Conservation (phyloP, 176 grass and related monocot species). For the Bothriochloa decipiens region DNA sequence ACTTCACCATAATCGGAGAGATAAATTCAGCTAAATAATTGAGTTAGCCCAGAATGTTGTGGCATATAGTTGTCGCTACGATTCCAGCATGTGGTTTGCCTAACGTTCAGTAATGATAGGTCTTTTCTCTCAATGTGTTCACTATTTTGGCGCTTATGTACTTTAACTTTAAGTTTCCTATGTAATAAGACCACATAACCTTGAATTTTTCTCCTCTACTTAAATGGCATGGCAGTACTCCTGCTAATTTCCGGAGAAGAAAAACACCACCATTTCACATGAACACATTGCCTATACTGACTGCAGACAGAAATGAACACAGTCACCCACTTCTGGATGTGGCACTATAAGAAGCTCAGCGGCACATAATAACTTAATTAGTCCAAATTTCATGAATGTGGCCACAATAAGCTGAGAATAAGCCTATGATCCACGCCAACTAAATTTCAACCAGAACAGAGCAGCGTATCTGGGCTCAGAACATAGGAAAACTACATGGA, state of each 20-base stretch:
- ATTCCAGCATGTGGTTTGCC: not conserved
- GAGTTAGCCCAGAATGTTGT: not conserved
- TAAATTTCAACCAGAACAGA: conserved; percentile 20
- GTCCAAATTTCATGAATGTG: not conserved
- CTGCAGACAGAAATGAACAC: not conserved
- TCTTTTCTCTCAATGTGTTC: not conserved
- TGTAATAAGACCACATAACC: not conserved
- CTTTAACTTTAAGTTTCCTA: not conserved
- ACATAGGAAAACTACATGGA: not conserved
- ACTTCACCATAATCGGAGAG: not conserved
- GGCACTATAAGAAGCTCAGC: not conserved
- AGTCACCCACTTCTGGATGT: not conserved
- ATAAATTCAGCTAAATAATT: not conserved
- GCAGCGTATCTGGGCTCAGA: not conserved
- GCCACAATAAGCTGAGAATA: not conserved
- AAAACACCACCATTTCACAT: conserved; percentile 10
- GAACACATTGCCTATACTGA: conserved; percentile 8
- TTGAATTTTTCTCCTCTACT: not conserved
- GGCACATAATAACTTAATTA: not conserved
- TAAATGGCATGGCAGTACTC: not conserved
- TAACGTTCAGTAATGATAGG: not conserved
- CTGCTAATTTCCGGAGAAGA: not conserved
- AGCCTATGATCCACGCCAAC: not conserved
- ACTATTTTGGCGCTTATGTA: not conserved
- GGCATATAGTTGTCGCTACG: not conserved